These are phyloP conservation scores for Isabelozyma pseudorhagii DNA, from an alignment of 805 yeast species.

Conservation along the genomic window DNA sequence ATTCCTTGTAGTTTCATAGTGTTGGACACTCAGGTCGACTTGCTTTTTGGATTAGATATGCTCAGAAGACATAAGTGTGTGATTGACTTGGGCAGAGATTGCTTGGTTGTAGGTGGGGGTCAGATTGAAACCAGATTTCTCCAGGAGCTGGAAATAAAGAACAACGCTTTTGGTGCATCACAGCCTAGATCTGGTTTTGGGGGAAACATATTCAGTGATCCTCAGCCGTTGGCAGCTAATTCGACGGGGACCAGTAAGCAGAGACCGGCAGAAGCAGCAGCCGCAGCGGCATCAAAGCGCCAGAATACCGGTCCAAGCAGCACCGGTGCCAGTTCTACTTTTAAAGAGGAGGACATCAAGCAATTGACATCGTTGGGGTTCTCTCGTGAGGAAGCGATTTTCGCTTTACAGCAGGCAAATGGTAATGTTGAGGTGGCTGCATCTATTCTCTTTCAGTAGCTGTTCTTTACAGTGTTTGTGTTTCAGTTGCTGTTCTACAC, in stretches of 20 bases:
- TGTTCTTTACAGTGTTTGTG: constrained; percentile 1
- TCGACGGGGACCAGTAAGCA: constrained; percentile 7
- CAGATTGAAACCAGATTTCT: constrained; percentile 70
- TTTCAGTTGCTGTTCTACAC: constrained; percentile 13
- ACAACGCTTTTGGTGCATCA: constrained; percentile 4
- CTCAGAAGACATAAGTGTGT: constrained; percentile 81
- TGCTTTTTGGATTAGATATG: constrained; percentile 88
- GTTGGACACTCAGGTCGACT: constrained; percentile 67
- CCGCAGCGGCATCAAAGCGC: constrained; percentile 17
- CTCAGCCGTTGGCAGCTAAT: constrained; percentile 6
- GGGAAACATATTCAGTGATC: constrained; percentile 27
- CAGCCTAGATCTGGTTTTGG: constrained; percentile 23
- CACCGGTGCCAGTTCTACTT: constrained; percentile 14
- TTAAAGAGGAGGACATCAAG: constrained; percentile 21
- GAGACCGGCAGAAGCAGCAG: constrained; percentile 10
- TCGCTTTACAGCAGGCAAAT: constrained; percentile 61
- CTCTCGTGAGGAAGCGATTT: constrained; percentile 55
- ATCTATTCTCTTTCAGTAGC: constrained; percentile 55
- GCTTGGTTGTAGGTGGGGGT: constrained; percentile 58
- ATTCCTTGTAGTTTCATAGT: constrained; percentile 40
- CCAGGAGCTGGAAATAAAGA: constrained; percentile 60
- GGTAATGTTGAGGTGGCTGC: constrained; percentile 91
- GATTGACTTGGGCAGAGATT: constrained; percentile 68
- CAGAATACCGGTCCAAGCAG: constrained; percentile 8
- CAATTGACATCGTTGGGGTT: constrained; percentile 68